phyloP scores from a whole-genome alignment of 345 rosid genomes.

The Cardiospermum halicacabum region DNA sequence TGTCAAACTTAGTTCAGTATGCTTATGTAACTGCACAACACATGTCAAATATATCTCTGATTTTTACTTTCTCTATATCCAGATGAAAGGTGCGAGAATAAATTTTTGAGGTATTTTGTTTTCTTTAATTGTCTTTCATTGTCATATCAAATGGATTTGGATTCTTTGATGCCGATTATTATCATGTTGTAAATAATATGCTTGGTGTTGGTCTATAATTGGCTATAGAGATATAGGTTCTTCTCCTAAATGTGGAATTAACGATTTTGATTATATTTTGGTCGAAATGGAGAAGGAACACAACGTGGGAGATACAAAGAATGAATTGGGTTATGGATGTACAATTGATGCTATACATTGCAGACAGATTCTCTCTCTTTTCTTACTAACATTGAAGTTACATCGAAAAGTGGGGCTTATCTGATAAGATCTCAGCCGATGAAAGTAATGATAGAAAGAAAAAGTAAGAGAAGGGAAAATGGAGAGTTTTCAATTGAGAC shows the following conservation, averaged over 20 bases:
- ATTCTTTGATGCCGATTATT: not conserved
- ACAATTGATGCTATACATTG: slow-evolving; percentile 64
- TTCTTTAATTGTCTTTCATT: slow-evolving; percentile 1
- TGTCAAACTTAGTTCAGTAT: too few species aligned
- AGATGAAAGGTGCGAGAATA: slow-evolving; percentile 45
- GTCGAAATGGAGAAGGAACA: slow-evolving; percentile 83
- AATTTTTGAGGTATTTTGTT: slow-evolving; percentile 49
- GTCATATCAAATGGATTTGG: too few species aligned
- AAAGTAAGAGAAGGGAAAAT: too few species aligned
- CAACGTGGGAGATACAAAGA: slow-evolving; percentile 65
- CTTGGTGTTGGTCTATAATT: not conserved
- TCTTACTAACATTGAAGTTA: too few species aligned
- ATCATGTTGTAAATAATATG: not conserved
- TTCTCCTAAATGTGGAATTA: slow-evolving; percentile 36
- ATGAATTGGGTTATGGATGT: slow-evolving; percentile 87
- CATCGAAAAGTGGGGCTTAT: too few species aligned
- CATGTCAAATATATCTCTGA: too few species aligned
- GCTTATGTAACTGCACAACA: too few species aligned
- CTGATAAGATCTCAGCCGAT: too few species aligned
- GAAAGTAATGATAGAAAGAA: too few species aligned
- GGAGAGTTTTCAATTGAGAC: too few species aligned
- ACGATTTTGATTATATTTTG: slow-evolving; percentile 73
- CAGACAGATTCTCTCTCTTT: too few species aligned
- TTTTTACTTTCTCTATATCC: too few species aligned
- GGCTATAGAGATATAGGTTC: slow-evolving; percentile 44